Percentiles rank a stretch among this genome's conserved stretches.
Evolutionary conservation across 352 stramenopile species (phyloP).

Genomic region (Phytopythium oedochilum): DNA sequence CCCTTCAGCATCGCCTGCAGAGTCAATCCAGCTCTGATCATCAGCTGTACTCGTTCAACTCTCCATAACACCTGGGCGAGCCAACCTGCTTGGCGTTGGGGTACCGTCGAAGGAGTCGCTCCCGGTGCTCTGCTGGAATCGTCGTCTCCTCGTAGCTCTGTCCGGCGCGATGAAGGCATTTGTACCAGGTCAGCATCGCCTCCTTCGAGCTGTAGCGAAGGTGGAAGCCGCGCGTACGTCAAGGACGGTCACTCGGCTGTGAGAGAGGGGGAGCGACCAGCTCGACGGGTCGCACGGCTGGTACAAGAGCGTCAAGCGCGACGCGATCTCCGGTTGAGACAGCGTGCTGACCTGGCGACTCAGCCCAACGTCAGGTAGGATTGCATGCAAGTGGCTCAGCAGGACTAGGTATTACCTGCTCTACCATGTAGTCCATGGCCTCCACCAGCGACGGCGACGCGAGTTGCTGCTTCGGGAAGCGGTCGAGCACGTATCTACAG

Average conservation of each 20-base stretch:
- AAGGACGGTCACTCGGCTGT: conserved; percentile 59
- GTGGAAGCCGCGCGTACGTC: conserved; percentile 26
- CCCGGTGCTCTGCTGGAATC: conserved; percentile 30
- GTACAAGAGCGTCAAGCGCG: conserved; percentile 55
- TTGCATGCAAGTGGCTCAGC: too few species aligned
- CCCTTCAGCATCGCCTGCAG: conserved; percentile 61
- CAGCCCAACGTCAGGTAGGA: too few species aligned
- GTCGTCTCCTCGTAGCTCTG: conserved; percentile 59
- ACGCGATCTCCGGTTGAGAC: conserved; percentile 64
- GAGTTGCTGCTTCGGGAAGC: conserved; percentile 32
- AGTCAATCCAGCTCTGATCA: background rate
- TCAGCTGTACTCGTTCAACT: background rate
- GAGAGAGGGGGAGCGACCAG: conserved; percentile 38
- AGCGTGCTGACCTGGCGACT: conserved; percentile 48
- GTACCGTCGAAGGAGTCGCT: conserved; percentile 40
- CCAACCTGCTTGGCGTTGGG: conserved; percentile 46
- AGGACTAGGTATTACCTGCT: too few species aligned
- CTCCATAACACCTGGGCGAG: background rate
- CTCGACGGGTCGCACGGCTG: conserved; percentile 37
- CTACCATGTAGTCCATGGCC: conserved; percentile 63
- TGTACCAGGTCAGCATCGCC: background rate
- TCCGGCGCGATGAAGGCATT: background rate
- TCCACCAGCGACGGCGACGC: conserved; percentile 19
- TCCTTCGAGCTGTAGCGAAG: background rate
- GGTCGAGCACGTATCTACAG: conserved; percentile 49